Conservation (phyloP, 768 basidiomycete genomes). For the Lactarius pseudohatsudake region DNA sequence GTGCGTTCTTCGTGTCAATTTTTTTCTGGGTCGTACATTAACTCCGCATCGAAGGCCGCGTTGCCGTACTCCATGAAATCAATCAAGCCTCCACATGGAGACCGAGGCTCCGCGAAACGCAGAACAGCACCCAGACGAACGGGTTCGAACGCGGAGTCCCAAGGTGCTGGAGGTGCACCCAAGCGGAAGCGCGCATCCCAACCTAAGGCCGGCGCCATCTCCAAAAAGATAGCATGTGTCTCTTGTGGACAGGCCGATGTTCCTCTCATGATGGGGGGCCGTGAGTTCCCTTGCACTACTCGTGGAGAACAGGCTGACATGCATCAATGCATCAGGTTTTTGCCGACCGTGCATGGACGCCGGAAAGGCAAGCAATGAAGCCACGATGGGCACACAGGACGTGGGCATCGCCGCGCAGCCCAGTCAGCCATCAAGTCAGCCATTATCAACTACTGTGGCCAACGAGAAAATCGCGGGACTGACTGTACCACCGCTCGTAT, state of each 20-base stretch:
- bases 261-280: conserved; percentile 72
- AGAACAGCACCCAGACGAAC: conserved; percentile 38
- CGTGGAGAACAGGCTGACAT: conserved; percentile 2
- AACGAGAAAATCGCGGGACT: conserved; percentile 16
- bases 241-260: conserved; percentile 67
- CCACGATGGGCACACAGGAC: background rate
- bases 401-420: background rate
- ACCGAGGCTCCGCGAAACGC: conserved; percentile 39
- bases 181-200: conserved; percentile 47
- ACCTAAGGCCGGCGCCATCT: conserved; percentile 36
- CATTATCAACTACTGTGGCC: conserved; percentile 7
- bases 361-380: conserved; percentile 19
- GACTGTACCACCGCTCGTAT: conserved; percentile 9
- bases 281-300: conserved; percentile 46
- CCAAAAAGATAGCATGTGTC: conserved; percentile 53
- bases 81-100: conserved; percentile 52
- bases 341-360: conserved; percentile 62
- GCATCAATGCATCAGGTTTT: conserved; percentile 50
- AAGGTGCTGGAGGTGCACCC: conserved; percentile 29
- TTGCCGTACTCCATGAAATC: conserved; percentile 53
- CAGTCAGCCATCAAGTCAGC: conserved; percentile 14
- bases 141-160: conserved; percentile 13
- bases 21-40: background rate
- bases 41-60: conserved; percentile 40
- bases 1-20: conserved; percentile 39